Percentiles rank a stretch among this genome's conserved stretches.
These are phyloP conservation scores for Megacollybia marginata DNA, from an alignment of 768 basidiomycete genomes.

Conservation along the genomic window DNA sequence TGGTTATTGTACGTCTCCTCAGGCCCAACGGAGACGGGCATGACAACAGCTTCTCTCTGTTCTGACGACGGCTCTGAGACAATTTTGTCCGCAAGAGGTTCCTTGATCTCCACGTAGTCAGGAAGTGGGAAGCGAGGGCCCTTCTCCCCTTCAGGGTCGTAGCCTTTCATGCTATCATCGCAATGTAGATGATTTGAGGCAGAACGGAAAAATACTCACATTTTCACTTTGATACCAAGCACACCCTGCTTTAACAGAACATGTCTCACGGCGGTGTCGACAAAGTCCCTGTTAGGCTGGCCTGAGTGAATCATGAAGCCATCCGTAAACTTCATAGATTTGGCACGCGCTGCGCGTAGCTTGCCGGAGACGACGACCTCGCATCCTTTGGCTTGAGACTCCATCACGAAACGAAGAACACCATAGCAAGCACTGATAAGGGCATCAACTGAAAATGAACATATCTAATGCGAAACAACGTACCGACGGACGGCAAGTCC, in stretches of 20 bases:
- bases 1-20: slow-evolving; percentile 44
- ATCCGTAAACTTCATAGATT: slow-evolving; percentile 99
- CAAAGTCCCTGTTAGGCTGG: slow-evolving; percentile 95
- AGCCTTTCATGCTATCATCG: slow-evolving; percentile 82
- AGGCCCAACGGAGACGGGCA: slow-evolving; percentile 41
- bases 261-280: slow-evolving; percentile 96
- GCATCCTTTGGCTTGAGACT: slow-evolving; percentile 98
- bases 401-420: slow-evolving; percentile 99
- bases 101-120: slow-evolving; percentile 85
- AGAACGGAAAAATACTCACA: slow-evolving; percentile 38
- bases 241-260: slow-evolving; percentile 98
- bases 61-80: slow-evolving; percentile 87
- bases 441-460: not conserved
- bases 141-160: slow-evolving; percentile 82
- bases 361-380: slow-evolving; percentile 99
- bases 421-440: slow-evolving; percentile 88
- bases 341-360: slow-evolving; percentile 98
- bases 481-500: slow-evolving; percentile 98
- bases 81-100: slow-evolving; percentile 87
- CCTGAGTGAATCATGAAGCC: slow-evolving; percentile 99
- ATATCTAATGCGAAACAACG: slow-evolving; percentile 19
- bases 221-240: slow-evolving; percentile 99
- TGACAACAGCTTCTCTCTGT: slow-evolving; percentile 61
- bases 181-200: slow-evolving; percentile 5
- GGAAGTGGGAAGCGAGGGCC: slow-evolving; percentile 94